Conservation (phyloP, 805 yeast species). For the Candida tallmaniae region DNA sequence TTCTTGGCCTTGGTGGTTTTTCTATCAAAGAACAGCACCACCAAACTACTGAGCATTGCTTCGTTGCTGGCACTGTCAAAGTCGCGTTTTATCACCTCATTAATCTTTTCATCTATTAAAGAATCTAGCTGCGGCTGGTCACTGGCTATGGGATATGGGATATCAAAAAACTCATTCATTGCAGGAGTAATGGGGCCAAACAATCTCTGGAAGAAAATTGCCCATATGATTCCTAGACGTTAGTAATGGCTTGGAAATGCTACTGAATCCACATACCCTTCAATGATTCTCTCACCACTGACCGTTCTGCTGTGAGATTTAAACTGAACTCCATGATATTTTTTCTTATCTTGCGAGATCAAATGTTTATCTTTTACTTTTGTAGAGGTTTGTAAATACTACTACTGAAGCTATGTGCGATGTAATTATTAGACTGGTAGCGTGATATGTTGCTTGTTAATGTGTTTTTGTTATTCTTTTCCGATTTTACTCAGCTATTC, state of each 20-base stretch:
- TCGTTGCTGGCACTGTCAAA: slow-evolving; percentile 14
- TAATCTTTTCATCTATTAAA: slow-evolving; percentile 33
- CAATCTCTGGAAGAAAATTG: slow-evolving; percentile 64
- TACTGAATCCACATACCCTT: slow-evolving; percentile 36
- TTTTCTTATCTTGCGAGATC: too few relatives aligned
- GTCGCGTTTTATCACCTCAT: slow-evolving; percentile 24
- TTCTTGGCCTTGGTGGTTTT: slow-evolving; percentile 29
- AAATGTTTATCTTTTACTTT: too few relatives aligned
- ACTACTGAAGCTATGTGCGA: too few relatives aligned
- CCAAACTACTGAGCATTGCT: slow-evolving; percentile 23
- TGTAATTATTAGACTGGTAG: too few relatives aligned
- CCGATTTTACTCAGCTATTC: too few relatives aligned
- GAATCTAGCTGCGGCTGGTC: slow-evolving; percentile 47
- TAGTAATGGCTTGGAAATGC: slow-evolving; percentile 6
- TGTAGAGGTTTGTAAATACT: too few relatives aligned
- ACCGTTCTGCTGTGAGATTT: slow-evolving; percentile 47
- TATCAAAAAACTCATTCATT: slow-evolving; percentile 50
- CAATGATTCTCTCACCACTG: slow-evolving; percentile 50
- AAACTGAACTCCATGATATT: slow-evolving; percentile 43
- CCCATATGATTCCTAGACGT: slow-evolving; percentile 52
- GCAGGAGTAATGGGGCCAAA: slow-evolving; percentile 61
- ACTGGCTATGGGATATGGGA: slow-evolving; percentile 53
- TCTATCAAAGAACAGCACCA: slow-evolving; percentile 37
- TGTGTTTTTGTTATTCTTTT: too few relatives aligned
- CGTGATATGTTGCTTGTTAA: too few relatives aligned